These are phyloP conservation scores for Paxillus ammoniavirescens DNA, from an alignment of 768 basidiomycete genomes.

Conservation along the genomic window DNA sequence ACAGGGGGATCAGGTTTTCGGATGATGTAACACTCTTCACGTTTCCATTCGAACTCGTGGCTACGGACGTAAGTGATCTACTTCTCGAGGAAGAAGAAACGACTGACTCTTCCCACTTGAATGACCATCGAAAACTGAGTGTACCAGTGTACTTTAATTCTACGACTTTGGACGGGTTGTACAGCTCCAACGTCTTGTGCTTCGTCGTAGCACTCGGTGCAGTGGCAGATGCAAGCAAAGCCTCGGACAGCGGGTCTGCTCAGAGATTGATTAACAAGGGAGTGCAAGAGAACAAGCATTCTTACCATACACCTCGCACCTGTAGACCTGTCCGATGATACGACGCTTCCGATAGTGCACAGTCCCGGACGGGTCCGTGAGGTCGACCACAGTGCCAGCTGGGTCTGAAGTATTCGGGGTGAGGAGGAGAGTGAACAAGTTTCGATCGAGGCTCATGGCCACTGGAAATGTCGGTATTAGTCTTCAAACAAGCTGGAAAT, in stretches of 20 bases:
- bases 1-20: slow-evolving; percentile 88
- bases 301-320: slow-evolving; percentile 67
- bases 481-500: no score
- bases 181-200: slow-evolving; percentile 70
- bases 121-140: slow-evolving; percentile 71
- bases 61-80: slow-evolving; percentile 34
- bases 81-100: background rate
- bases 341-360: slow-evolving; percentile 75
- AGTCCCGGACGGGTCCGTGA: slow-evolving; percentile 61
- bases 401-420: slow-evolving; percentile 58
- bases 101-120: slow-evolving; percentile 81
- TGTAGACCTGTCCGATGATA: slow-evolving; percentile 52
- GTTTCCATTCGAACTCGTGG: slow-evolving; percentile 84
- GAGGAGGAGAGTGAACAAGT: slow-evolving; percentile 77
- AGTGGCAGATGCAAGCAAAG: slow-evolving; percentile 65
- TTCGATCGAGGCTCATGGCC: slow-evolving; percentile 79
- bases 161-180: slow-evolving; percentile 68
- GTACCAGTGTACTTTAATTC: slow-evolving; percentile 76
- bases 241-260: slow-evolving; percentile 72
- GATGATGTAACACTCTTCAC: slow-evolving; percentile 79
- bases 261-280: background rate
- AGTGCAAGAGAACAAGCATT: background rate
- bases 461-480: background rate
- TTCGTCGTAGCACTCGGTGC: slow-evolving; percentile 67
- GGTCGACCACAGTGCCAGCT: slow-evolving; percentile 53